These are phyloP conservation scores for Saccharomycopsis schoenii DNA, from an alignment of 805 yeast species.

Conservation along the genomic window DNA sequence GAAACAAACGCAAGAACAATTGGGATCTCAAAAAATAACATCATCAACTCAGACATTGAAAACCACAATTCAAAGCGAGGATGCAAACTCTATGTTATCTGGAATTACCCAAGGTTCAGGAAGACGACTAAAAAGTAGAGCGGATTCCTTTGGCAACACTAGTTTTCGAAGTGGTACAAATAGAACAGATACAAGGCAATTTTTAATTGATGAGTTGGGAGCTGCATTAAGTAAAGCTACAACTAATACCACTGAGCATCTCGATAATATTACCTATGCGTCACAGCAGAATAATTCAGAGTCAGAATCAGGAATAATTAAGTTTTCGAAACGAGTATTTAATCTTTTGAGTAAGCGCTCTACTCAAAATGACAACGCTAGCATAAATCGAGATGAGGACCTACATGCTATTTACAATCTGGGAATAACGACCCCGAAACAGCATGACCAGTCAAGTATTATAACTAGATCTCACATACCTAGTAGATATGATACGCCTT, in stretches of 20 bases:
- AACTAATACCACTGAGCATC: not conserved
- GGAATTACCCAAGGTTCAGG: not conserved
- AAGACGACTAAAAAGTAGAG: not conserved
- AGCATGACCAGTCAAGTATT: not conserved
- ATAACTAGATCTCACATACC: not conserved
- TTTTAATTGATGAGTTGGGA: not conserved
- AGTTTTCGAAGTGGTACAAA: not conserved
- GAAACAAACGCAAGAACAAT: conserved; percentile 5
- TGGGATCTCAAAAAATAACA: not conserved
- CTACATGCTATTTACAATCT: not conserved
- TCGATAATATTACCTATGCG: not conserved
- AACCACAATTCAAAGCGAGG: not conserved
- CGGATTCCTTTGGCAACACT: not conserved
- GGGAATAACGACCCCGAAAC: not conserved
- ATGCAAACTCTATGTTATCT: not conserved
- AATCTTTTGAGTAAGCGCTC: not conserved
- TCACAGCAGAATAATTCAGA: not conserved
- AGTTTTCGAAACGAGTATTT: not conserved
- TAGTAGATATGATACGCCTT: not conserved
- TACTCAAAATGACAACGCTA: not conserved
- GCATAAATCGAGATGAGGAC: not conserved
- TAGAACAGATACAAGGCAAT: not conserved
- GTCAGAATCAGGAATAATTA: not conserved
- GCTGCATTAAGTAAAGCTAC: not conserved
- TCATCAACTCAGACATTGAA: not conserved